Percentiles rank a stretch among this genome's conserved stretches.
phyloP scores from a whole-genome alignment of 768 basidiomycete genomes.

The Hypholoma fasciculare region DNA sequence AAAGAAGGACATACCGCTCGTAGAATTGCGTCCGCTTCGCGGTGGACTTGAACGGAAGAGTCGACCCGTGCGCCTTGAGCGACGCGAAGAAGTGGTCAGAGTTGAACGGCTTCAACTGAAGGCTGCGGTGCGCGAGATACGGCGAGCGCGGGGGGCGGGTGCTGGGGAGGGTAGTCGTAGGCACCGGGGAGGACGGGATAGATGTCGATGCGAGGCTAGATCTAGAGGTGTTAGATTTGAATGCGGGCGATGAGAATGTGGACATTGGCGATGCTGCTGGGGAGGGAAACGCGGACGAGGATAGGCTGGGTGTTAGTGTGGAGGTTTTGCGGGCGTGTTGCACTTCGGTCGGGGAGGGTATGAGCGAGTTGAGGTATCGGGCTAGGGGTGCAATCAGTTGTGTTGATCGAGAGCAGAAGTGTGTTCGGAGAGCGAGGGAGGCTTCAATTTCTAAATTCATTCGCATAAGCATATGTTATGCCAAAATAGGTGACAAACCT shows the following conservation, averaged over 20 bases:
- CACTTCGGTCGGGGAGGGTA: slow-evolving; percentile 67
- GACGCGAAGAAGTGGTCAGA: slow-evolving; percentile 68
- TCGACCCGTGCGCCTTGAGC: slow-evolving; percentile 66
- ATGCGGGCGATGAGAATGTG: slow-evolving; percentile 4
- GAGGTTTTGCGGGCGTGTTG: slow-evolving; percentile 29
- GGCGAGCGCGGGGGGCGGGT: background rate
- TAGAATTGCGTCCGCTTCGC: slow-evolving; percentile 66
- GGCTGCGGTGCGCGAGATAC: slow-evolving; percentile 7
- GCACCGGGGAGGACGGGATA: background rate
- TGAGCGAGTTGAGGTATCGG: slow-evolving; percentile 86
- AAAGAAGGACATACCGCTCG: slow-evolving; percentile 37
- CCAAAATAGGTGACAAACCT: slow-evolving; percentile 27
- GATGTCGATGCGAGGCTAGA: slow-evolving; percentile 1
- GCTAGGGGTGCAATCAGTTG: slow-evolving; percentile 87
- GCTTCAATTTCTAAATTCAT: slow-evolving; percentile 51
- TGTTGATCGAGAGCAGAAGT: slow-evolving; percentile 85
- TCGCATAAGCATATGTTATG: background rate
- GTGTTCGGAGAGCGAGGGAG: slow-evolving; percentile 68
- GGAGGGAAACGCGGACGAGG: slow-evolving; percentile 1
- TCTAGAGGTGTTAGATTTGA: background rate
- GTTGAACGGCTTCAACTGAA: slow-evolving; percentile 72
- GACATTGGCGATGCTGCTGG: slow-evolving; percentile 6
- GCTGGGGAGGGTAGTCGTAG: background rate
- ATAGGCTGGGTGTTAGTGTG: background rate
- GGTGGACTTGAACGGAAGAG: slow-evolving; percentile 72